Percentiles rank a stretch among this genome's conserved stretches.
These are phyloP conservation scores for Aquilaria sinensis DNA, from an alignment of 345 rosid genomes.

Conservation along the genomic window DNA sequence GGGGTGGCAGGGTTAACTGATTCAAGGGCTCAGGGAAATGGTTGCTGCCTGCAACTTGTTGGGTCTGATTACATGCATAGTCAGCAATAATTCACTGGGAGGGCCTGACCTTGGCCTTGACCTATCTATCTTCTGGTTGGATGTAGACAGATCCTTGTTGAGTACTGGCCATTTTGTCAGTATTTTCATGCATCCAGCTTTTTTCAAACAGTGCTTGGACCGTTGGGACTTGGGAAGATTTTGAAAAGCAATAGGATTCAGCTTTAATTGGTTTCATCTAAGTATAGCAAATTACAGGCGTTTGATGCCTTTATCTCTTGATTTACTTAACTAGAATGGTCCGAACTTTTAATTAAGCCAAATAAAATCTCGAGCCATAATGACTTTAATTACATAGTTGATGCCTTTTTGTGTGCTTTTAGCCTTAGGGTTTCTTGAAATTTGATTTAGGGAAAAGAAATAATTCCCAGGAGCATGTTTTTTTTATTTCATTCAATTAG, in stretches of 20 bases:
- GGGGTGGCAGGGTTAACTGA: conserved; percentile 9
- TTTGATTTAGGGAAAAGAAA: no score
- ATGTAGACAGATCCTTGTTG: conserved; percentile 9
- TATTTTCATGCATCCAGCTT: not conserved
- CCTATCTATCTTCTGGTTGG: conserved; percentile 3
- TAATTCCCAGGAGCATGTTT: not conserved
- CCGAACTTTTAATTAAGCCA: no score
- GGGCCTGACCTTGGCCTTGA: conserved; percentile 3
- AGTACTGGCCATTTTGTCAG: not conserved
- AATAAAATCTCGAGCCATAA: no score
- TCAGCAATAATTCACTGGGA: conserved; percentile 25
- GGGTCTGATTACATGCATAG: conserved; percentile 12
- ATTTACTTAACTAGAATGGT: no score
- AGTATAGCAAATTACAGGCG: no score
- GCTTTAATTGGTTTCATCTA: no score
- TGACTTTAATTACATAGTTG: no score
- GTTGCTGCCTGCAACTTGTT: conserved; percentile 11
- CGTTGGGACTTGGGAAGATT: no score
- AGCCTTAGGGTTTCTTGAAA: no score
- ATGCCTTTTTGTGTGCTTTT: no score
- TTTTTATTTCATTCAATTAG: not conserved
- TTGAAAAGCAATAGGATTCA: no score
- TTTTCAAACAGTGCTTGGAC: not conserved
- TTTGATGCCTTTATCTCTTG: no score
- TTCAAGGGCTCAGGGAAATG: conserved; percentile 5